A percentile compares a stretch with the other conserved stretches of the same genome.
phyloP scores from a whole-genome alignment of 305 asterid species.

The Solanum hybrid region DNA sequence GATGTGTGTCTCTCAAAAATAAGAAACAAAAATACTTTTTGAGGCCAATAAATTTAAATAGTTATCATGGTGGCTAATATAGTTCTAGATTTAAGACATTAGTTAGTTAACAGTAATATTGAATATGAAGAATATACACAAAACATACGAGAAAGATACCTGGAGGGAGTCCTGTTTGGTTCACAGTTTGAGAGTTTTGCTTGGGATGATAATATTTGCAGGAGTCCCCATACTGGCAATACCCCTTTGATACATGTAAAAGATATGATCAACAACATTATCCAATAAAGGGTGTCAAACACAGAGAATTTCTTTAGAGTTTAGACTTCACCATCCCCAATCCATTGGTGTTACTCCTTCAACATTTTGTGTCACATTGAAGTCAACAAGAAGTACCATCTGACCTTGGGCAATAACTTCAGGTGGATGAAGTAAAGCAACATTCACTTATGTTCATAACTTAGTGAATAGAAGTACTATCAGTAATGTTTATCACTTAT shows the following conservation, averaged over 20 bases:
- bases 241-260: constrained; percentile 40
- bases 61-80: neutral
- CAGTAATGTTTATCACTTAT: neutral
- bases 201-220: constrained; percentile 88
- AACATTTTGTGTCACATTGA: neutral
- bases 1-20: neutral
- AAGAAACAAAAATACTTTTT: neutral
- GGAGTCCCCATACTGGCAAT: constrained; percentile 72
- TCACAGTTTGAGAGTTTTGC: constrained; percentile 27
- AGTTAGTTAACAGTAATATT: neutral
- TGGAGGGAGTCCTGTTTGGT: constrained; percentile 20
- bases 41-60: neutral
- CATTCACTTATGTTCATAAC: neutral
- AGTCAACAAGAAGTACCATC: neutral
- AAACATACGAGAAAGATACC: neutral
- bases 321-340: neutral
- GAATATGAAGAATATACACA: neutral
- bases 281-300: neutral
- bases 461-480: neutral
- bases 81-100: neutral
- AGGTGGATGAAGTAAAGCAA: neutral
- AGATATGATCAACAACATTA: neutral
- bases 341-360: neutral
- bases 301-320: neutral
- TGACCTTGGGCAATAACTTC: neutral